Percentiles rank a stretch among this genome's conserved stretches.
phyloP scores from a whole-genome alignment of 1,284 basidiomycete species.

The Tausonia pullulans region DNA sequence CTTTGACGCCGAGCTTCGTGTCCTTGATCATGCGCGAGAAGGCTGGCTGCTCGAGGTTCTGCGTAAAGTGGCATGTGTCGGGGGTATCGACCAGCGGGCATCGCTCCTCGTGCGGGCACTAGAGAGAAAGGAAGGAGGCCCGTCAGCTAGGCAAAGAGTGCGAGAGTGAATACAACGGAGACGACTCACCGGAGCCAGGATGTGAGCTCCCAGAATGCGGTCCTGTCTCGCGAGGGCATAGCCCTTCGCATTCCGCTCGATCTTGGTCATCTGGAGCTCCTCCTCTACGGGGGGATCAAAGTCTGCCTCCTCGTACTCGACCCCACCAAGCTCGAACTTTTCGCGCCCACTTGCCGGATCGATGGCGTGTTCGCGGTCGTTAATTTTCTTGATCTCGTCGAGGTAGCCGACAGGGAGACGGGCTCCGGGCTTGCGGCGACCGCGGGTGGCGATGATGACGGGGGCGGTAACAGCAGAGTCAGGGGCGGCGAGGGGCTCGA shows the following conservation, averaged over 20 bases:
- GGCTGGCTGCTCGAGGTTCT: conserved; percentile 70
- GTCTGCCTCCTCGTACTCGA: conserved; percentile 19
- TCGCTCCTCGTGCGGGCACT: conserved; percentile 83
- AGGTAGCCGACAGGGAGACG: neutral
- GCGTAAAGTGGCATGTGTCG: conserved; percentile 68
- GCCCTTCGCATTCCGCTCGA: neutral
- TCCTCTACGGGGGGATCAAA: neutral
- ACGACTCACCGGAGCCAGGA: conserved; percentile 62
- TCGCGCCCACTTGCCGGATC: conserved; percentile 4
- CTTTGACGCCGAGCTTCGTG: conserved; percentile 67
- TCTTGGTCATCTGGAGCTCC: neutral
- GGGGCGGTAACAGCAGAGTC: conserved; percentile 3
- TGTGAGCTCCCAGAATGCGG: conserved; percentile 49
- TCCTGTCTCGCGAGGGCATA: conserved; percentile 19
- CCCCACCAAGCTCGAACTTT: conserved; percentile 16
- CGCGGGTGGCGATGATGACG: neutral
- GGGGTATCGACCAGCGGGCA: conserved; percentile 56
- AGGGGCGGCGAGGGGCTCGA: neutral
- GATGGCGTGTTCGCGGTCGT: conserved; percentile 2
- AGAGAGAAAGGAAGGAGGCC: conserved; percentile 14
- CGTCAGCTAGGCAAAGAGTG: neutral
- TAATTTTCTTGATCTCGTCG: conserved; percentile 2
- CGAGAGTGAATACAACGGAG: conserved; percentile 10
- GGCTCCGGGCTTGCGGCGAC: neutral
- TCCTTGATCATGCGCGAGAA: conserved; percentile 84